Percentiles rank a stretch among this genome's conserved stretches.
phyloP scores from a whole-genome alignment of 495 filamentous ascomycete genomes.

The Saxophila tyrrhenica region DNA sequence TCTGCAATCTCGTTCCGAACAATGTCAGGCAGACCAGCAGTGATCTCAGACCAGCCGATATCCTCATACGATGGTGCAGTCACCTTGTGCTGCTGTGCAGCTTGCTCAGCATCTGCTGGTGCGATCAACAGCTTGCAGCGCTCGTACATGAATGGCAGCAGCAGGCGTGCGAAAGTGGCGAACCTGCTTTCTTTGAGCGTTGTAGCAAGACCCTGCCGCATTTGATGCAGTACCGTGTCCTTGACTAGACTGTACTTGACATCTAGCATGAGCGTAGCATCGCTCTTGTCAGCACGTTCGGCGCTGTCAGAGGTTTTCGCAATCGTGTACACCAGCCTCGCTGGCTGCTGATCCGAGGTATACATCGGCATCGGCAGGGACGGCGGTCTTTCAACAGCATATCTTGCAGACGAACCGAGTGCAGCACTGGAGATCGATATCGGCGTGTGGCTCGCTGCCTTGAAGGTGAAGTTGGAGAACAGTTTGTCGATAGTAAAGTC shows the following conservation, averaged over 20 bases:
- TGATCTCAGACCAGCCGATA: constrained; percentile 24
- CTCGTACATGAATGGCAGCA: constrained; percentile 32
- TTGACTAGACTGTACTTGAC: constrained; percentile 70
- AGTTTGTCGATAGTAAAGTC: constrained; percentile 75
- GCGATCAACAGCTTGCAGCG: constrained; percentile 16
- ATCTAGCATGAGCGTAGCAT: constrained; percentile 48
- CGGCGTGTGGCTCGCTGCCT: constrained; percentile 61
- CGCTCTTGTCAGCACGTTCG: constrained; percentile 16
- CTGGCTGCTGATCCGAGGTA: constrained; percentile 72
- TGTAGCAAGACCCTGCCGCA: constrained; percentile 33
- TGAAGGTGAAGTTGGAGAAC: constrained; percentile 82
- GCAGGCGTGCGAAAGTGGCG: constrained; percentile 35
- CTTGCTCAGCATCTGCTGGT: constrained; percentile 20
- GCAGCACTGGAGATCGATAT: constrained; percentile 59
- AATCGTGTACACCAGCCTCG: constrained; percentile 75
- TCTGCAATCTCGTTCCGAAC: constrained; percentile 14
- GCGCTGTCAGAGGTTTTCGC: constrained; percentile 18
- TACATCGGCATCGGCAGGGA: constrained; percentile 40
- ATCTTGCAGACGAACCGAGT: constrained; percentile 58
- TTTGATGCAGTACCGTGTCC: constrained; percentile 42
- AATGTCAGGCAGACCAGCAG: constrained; percentile 20
- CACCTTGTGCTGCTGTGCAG: constrained; percentile 19
- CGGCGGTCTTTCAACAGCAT: constrained; percentile 50
- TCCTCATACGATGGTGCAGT: constrained; percentile 24
- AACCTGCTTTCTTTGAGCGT: constrained; percentile 37